A percentile compares a stretch with the other conserved stretches of the same genome.
These are phyloP conservation scores for Cyclotella atomus DNA, from an alignment of 108 stramenopile species.

Conservation along the genomic window DNA sequence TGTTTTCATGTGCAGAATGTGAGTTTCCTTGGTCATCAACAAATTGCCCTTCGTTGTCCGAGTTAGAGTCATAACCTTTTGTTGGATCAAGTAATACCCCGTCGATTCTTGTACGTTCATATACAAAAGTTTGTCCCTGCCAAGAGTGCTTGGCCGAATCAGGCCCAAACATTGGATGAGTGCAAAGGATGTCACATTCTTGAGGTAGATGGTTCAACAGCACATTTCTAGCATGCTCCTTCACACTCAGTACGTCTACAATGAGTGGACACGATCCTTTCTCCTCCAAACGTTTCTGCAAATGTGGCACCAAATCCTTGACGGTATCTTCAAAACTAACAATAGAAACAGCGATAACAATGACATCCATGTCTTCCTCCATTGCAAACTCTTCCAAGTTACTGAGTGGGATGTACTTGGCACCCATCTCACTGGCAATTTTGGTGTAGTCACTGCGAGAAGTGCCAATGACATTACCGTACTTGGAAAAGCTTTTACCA, in stretches of 20 bases:
- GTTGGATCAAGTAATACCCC: conserved; percentile 47
- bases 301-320: conserved; percentile 43
- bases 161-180: conserved; percentile 99
- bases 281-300: conserved; percentile 37
- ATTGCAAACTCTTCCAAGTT: conserved; percentile 61
- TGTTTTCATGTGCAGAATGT: conserved; percentile 73
- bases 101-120: conserved; percentile 90
- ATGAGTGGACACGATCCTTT: conserved; percentile 80
- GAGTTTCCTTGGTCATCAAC: conserved; percentile 25
- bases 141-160: conserved; percentile 69
- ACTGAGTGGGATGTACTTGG: conserved; percentile 53
- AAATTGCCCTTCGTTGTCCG: conserved; percentile 18
- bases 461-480: conserved; percentile 53
- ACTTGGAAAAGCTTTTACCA: conserved; percentile 59
- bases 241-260: conserved; percentile 97
- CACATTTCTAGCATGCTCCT: conserved; percentile 91
- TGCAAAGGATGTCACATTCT: conserved; percentile 93
- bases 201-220: conserved; percentile 84
- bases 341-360: conserved; percentile 96
- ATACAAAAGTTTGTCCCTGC: conserved; percentile 95
- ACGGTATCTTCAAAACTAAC: conserved; percentile 90
- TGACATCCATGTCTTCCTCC: conserved; percentile 67
- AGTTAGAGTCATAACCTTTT: conserved; percentile 15
- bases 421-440: conserved; percentile 64
- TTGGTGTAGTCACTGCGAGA: conserved; percentile 65